These are phyloP conservation scores for Penicillium waksmanii DNA, from an alignment of 495 filamentous ascomycete species.

Conservation along the genomic window DNA sequence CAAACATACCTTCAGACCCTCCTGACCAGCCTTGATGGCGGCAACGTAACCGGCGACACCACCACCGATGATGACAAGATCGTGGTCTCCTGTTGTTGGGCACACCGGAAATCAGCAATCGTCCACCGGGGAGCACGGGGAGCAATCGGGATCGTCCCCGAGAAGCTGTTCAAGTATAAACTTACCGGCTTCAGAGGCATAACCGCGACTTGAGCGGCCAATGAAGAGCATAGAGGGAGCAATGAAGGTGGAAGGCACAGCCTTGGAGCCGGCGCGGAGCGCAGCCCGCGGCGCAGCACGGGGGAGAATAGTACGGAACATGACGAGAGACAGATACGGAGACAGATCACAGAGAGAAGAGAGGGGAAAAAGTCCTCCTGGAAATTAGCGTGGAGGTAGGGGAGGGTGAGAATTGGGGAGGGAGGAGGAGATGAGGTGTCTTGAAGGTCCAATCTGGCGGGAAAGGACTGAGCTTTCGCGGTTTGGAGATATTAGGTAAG, in stretches of 20 bases:
- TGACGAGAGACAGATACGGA: conserved; percentile 41
- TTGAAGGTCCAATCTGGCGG: conserved; percentile 32
- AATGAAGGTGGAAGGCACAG: conserved; percentile 58
- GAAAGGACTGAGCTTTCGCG: conserved; percentile 39
- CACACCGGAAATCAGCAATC: conserved; percentile 31
- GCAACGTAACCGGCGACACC: conserved; percentile 99
- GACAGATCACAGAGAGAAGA: conserved; percentile 30
- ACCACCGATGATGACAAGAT: conserved; percentile 93
- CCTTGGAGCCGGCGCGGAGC: conserved; percentile 51
- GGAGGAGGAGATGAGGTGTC: conserved; percentile 21
- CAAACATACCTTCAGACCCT: conserved; percentile 84
- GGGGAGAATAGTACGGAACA: conserved; percentile 76
- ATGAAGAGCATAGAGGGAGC: conserved; percentile 58
- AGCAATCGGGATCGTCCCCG: conserved; percentile 3
- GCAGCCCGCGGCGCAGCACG: conserved; percentile 67
- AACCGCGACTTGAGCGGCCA: conserved; percentile 67
- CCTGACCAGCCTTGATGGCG: conserved; percentile 98
- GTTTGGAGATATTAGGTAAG: conserved; percentile 35
- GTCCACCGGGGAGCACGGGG: conserved; percentile 24
- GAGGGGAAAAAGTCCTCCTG: conserved; percentile 37
- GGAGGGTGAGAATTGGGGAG: conserved; percentile 28
- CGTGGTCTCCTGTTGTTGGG: conserved; percentile 72
- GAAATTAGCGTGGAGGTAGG: conserved; percentile 29
- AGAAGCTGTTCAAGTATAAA: conserved; percentile 6
- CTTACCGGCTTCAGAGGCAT: conserved; percentile 81